These are phyloP conservation scores for Agaricus bisporus DNA, from an alignment of 768 basidiomycete species.

Conservation along the genomic window DNA sequence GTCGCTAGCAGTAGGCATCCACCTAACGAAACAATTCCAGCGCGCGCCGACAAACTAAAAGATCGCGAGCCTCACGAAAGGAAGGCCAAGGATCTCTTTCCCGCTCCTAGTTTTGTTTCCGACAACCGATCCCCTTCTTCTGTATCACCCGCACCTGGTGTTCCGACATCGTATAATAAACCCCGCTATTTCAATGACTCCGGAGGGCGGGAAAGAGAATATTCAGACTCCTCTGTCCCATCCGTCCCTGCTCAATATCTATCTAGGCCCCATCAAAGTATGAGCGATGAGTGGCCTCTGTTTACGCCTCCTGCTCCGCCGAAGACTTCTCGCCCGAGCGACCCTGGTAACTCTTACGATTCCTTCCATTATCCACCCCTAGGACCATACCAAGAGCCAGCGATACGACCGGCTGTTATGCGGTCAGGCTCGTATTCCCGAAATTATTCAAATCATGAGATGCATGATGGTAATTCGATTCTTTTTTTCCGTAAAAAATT, in stretches of 20 bases:
- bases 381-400: background rate
- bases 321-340: no score
- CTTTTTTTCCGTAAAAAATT: background rate
- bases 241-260: background rate
- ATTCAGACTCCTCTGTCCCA: background rate
- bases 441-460: background rate
- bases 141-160: background rate
- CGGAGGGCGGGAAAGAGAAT: background rate
- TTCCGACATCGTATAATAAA: background rate
- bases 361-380: background rate
- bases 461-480: conserved; percentile 2
- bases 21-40: conserved; percentile 7
- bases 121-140: background rate
- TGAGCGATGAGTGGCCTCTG: background rate
- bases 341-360: background rate
- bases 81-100: conserved; percentile 2
- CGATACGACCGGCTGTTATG: background rate
- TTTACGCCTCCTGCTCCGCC: background rate
- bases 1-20: conserved; percentile 25
- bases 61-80: background rate
- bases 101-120: background rate
- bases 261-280: background rate
- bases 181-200: background rate
- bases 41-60: background rate
- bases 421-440: background rate